These are phyloP conservation scores for Phyllosticta citribraziliensis DNA, from an alignment of 2,329 filamentous ascomycete genomes.

Conservation along the genomic window DNA sequence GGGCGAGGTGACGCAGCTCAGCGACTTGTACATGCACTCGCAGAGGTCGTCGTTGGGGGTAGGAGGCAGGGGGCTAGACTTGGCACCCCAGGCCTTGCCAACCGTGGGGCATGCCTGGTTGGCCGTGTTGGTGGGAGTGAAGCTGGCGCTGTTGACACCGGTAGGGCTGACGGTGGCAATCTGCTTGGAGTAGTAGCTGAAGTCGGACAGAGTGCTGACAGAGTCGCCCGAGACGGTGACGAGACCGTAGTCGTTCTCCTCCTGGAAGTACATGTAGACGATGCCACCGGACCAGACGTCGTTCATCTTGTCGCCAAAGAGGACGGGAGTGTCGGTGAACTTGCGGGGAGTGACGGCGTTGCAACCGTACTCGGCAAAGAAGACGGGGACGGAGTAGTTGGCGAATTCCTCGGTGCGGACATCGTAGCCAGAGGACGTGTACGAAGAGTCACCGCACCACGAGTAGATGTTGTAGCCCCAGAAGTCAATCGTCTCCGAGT, in stretches of 20 bases:
- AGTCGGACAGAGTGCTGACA: constrained; percentile 64
- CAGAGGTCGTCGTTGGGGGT: constrained; percentile 71
- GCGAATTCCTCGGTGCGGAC: constrained; percentile 77
- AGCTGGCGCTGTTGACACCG: constrained; percentile 54
- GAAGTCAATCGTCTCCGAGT: constrained; percentile 68
- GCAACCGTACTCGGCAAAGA: constrained; percentile 99
- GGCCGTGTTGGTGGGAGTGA: constrained; percentile 64
- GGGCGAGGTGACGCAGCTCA: constrained; percentile 59
- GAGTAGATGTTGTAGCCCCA: constrained; percentile 99
- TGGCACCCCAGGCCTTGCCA: constrained; percentile 57
- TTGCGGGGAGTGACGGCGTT: constrained; percentile 62
- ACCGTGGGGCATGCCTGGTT: constrained; percentile 61
- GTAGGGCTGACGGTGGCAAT: constrained; percentile 59
- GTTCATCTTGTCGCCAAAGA: constrained; percentile 76
- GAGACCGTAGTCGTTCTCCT: constrained; percentile 80
- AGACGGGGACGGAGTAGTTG: constrained; percentile 84
- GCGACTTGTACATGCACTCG: constrained; percentile 69
- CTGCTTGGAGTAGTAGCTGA: constrained; percentile 58
- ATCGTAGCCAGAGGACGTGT: constrained; percentile 67
- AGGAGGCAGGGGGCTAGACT: constrained; percentile 61
- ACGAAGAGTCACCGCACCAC: constrained; percentile 85
- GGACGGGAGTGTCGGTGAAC: constrained; percentile 75
- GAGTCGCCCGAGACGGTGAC: constrained; percentile 50
- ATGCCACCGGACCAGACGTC: constrained; percentile 89
- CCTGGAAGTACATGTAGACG: constrained; percentile 97